Evolutionary conservation across 495 filamentous ascomycete genomes (phyloP).

Genomic region (Sporormia fimetaria): DNA sequence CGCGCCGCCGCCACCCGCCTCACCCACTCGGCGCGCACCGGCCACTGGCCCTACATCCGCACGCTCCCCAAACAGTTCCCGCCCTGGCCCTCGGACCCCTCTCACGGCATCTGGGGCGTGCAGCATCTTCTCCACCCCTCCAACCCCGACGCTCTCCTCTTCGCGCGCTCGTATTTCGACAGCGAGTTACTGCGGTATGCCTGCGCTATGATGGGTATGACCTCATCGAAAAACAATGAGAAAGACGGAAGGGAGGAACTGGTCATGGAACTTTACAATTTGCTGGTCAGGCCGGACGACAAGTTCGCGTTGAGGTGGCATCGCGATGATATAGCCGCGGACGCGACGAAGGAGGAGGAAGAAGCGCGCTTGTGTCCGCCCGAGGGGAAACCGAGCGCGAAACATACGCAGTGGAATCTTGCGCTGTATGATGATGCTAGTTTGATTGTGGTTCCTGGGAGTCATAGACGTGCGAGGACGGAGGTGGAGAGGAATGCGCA

Average conservation of each 20-base stretch:
- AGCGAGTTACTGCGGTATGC: constrained; percentile 44
- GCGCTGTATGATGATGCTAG: constrained; percentile 56
- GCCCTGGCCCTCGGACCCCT: constrained; percentile 50
- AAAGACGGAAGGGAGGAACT: constrained; percentile 39
- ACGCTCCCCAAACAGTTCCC: constrained; percentile 81
- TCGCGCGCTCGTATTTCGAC: constrained; percentile 57
- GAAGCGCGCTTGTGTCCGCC: constrained; percentile 26
- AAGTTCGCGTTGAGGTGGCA: constrained; percentile 68
- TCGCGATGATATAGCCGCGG: constrained; percentile 58
- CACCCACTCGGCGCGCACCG: constrained; percentile 46
- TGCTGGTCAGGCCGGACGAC: constrained; percentile 55
- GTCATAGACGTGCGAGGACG: constrained; percentile 55
- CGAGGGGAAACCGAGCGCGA: constrained; percentile 23
- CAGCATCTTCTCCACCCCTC: constrained; percentile 70
- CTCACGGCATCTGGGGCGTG: constrained; percentile 70
- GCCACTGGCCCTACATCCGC: constrained; percentile 65
- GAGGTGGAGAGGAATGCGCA: constrained; percentile 49
- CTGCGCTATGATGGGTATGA: constrained; percentile 46
- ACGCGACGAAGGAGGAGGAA: constrained; percentile 47
- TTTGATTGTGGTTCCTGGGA: constrained; percentile 60
- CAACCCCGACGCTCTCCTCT: constrained; percentile 41
- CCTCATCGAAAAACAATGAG: no score
- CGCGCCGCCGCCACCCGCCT: constrained; percentile 43
- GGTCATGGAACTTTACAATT: constrained; percentile 73
- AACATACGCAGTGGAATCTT: constrained; percentile 70